Conservation (phyloP, 2,329 filamentous ascomycete genomes). For the Scortechinia acanthostroma region DNA sequence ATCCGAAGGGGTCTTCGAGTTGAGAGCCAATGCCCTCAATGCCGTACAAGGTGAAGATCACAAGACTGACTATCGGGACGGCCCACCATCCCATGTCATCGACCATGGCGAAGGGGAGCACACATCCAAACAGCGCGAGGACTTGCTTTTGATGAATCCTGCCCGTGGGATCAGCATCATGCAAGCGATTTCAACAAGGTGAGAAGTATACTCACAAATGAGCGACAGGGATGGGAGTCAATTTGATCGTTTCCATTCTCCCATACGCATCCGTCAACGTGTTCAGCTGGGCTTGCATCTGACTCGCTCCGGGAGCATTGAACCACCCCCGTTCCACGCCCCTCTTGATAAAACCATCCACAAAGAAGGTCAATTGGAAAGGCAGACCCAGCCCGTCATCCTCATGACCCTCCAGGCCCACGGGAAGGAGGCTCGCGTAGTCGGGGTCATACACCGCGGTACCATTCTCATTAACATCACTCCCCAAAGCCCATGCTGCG, state of each 20-base stretch:
- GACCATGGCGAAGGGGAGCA: conserved; percentile 58
- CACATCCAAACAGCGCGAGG: conserved; percentile 47
- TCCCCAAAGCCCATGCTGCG: conserved; percentile 12
- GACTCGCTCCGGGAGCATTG: conserved; percentile 47
- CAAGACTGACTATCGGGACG: conserved; percentile 46
- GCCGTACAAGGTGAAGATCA: conserved; percentile 53
- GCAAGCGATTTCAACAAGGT: not conserved
- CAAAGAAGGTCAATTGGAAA: conserved; percentile 46
- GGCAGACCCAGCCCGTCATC: conserved; percentile 48
- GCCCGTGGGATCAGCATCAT: too few species aligned
- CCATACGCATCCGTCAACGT: conserved; percentile 47
- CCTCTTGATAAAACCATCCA: conserved; percentile 53
- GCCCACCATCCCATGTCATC: conserved; percentile 56
- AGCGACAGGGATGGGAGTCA: conserved; percentile 55
- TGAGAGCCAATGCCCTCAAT: conserved; percentile 46
- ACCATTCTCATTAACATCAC: not conserved
- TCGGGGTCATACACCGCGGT: conserved; percentile 20
- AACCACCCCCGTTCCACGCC: conserved; percentile 46
- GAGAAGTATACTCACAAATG: conserved; percentile 34
- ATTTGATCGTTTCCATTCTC: conserved; percentile 55
- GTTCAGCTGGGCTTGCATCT: conserved; percentile 53
- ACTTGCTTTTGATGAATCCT: conserved; percentile 59
- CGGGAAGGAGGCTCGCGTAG: conserved; percentile 37
- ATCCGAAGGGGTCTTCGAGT: conserved; percentile 59
- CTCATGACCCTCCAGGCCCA: conserved; percentile 40